phyloP scores from a whole-genome alignment of 1,284 basidiomycete genomes.

The Cryptococcus jaspeensis region DNA sequence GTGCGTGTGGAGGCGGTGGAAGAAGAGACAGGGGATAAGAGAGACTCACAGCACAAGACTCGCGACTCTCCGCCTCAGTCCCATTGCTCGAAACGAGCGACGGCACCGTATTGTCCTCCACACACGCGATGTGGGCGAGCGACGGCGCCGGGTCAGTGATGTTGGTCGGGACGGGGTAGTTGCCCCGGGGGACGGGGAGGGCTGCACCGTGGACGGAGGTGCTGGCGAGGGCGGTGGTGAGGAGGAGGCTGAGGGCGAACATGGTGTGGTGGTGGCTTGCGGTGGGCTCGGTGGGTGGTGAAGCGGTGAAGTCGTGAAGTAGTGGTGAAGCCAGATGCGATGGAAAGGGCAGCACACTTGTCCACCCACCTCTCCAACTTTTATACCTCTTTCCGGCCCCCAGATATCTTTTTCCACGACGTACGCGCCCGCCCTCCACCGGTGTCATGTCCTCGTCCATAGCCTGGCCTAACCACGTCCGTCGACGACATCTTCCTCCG shows the following conservation, averaged over 20 bases:
- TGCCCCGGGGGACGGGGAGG: not conserved
- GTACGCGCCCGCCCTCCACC: not conserved
- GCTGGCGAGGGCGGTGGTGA: not conserved
- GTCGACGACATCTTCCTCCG: not conserved
- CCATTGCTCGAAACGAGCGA: constrained; percentile 4
- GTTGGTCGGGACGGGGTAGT: not conserved
- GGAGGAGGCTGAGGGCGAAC: not conserved
- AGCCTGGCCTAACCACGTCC: not conserved
- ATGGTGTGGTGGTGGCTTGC: not conserved
- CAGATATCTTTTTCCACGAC: not conserved
- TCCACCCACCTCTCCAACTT: not conserved
- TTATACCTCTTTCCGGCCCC: not conserved
- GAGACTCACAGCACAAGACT: constrained; percentile 14
- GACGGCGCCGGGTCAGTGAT: not conserved
- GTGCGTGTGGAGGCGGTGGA: not conserved
- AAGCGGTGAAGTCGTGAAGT: not conserved
- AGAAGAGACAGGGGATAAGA: not conserved
- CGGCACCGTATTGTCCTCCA: constrained; percentile 3
- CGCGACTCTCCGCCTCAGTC: constrained; percentile 2
- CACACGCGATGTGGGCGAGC: constrained; percentile 13
- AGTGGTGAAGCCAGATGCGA: too few species aligned
- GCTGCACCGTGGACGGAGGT: not conserved
- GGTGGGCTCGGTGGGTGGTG: not conserved
- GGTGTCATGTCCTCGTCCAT: too few species aligned
- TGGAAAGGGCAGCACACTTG: too few species aligned